Evolutionary conservation across 352 stramenopile genomes (phyloP).

Genomic region (Pilasporangium apinafurcum): DNA sequence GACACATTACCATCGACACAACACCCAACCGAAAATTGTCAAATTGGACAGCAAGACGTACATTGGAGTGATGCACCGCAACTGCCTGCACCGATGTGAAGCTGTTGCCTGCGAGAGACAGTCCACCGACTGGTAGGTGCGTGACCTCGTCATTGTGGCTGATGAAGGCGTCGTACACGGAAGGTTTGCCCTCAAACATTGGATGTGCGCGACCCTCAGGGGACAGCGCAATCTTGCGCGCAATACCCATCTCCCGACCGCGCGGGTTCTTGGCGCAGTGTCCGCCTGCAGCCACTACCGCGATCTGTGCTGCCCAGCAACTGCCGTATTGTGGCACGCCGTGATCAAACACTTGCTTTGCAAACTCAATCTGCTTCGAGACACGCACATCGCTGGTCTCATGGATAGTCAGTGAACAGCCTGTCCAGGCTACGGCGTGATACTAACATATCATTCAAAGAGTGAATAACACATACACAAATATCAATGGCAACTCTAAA

Average conservation of each 20-base stretch:
- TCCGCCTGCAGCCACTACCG: constrained; percentile 54
- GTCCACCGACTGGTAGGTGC: constrained; percentile 53
- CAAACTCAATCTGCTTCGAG: constrained; percentile 70
- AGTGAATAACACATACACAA: constrained; percentile 2
- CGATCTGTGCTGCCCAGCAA: constrained; percentile 80
- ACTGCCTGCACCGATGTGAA: constrained; percentile 73
- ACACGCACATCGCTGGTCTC: constrained; percentile 47
- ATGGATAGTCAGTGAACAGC: constrained; percentile 70
- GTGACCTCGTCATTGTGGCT: constrained; percentile 83
- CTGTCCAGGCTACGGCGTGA: constrained; percentile 71
- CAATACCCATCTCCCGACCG: constrained; percentile 70
- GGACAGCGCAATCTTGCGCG: constrained; percentile 71
- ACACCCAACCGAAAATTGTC: not conserved
- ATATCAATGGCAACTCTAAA: not conserved
- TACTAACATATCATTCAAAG: constrained; percentile 22
- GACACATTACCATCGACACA: not conserved
- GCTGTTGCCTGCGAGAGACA: constrained; percentile 52
- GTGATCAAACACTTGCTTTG: constrained; percentile 56
- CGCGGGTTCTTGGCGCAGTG: constrained; percentile 57
- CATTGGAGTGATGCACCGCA: constrained; percentile 62
- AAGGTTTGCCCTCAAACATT: constrained; percentile 78
- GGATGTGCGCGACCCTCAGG: constrained; percentile 68
- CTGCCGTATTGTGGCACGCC: constrained; percentile 74
- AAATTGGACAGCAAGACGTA: constrained; percentile 2
- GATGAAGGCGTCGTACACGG: constrained; percentile 76